These are phyloP conservation scores for Marchantia paleacea DNA, from an alignment of 225 moss, liverwort and hornwort genomes.

Conservation along the genomic window DNA sequence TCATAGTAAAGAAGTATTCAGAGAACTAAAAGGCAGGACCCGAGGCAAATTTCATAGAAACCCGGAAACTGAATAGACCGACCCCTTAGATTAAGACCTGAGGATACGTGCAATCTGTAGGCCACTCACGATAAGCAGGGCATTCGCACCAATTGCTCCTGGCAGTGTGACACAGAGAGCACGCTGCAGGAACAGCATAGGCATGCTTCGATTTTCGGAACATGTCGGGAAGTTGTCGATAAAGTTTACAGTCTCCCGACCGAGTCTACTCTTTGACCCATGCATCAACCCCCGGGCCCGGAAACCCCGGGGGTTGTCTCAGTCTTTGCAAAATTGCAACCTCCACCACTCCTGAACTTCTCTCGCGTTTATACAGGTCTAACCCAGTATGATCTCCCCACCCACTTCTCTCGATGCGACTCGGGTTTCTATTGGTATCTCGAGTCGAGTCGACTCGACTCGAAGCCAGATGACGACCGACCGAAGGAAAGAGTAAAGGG, in stretches of 20 bases:
- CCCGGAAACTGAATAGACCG: not conserved
- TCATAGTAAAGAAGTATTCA: not conserved
- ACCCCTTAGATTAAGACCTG: not conserved
- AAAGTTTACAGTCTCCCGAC: not conserved
- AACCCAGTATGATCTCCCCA: not conserved
- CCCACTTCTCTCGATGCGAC: not conserved
- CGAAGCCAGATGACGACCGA: not conserved
- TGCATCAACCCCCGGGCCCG: not conserved
- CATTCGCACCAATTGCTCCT: not conserved
- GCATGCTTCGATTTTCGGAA: not conserved
- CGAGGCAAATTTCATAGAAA: not conserved
- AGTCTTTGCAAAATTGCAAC: not conserved
- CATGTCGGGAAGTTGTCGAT: not conserved
- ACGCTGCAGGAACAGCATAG: not conserved
- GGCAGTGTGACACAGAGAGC: not conserved
- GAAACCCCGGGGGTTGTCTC: not conserved
- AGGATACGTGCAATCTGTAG: not conserved
- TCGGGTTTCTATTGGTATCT: not conserved
- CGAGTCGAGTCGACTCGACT: not conserved
- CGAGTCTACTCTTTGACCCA: slow-evolving; percentile 10
- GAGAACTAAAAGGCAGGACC: not conserved
- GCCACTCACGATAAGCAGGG: not conserved
- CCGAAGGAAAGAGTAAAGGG: not conserved
- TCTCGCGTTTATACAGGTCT: not conserved
- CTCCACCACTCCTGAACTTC: not conserved